phyloP scores from a whole-genome alignment of 2,329 filamentous ascomycete genomes.

The Cercospora sojina region DNA sequence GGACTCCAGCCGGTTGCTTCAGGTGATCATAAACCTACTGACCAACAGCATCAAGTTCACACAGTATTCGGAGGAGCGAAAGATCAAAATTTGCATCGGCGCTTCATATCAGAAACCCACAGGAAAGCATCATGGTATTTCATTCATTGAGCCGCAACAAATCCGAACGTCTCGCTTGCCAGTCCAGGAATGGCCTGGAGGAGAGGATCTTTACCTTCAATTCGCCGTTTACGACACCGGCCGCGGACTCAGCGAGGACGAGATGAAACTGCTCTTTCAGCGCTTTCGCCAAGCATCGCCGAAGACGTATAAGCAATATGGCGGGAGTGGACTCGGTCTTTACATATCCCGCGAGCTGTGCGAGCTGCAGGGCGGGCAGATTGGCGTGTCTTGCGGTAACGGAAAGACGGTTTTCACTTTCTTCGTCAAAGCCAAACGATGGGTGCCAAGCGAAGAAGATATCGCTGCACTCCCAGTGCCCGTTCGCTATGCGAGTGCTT shows the following conservation, averaged over 20 bases:
- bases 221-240: constrained; percentile 47
- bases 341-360: constrained; percentile 50
- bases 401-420: constrained; percentile 49
- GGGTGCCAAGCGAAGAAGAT: constrained; percentile 13
- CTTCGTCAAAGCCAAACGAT: constrained; percentile 42
- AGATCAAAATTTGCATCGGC: constrained; percentile 43
- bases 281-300: constrained; percentile 42
- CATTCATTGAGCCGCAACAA: constrained; percentile 35
- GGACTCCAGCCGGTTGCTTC: constrained; percentile 46
- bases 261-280: constrained; percentile 45
- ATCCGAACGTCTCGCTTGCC: constrained; percentile 25
- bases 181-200: constrained; percentile 38
- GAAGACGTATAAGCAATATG: constrained; percentile 42
- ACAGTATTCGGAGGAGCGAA: constrained; percentile 37
- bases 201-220: constrained; percentile 43
- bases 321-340: constrained; percentile 46
- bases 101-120: constrained; percentile 38
- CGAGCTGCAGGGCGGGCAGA: constrained; percentile 46
- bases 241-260: constrained; percentile 42
- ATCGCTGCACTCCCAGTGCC: constrained; percentile 2
- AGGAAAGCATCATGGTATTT: constrained; percentile 37
- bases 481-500: constrained; percentile 26
- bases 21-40: constrained; percentile 46
- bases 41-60: constrained; percentile 52
- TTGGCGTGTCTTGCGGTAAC: constrained; percentile 44